phyloP scores from a whole-genome alignment of 139 green algal species.

The Penium margaritaceum region DNA sequence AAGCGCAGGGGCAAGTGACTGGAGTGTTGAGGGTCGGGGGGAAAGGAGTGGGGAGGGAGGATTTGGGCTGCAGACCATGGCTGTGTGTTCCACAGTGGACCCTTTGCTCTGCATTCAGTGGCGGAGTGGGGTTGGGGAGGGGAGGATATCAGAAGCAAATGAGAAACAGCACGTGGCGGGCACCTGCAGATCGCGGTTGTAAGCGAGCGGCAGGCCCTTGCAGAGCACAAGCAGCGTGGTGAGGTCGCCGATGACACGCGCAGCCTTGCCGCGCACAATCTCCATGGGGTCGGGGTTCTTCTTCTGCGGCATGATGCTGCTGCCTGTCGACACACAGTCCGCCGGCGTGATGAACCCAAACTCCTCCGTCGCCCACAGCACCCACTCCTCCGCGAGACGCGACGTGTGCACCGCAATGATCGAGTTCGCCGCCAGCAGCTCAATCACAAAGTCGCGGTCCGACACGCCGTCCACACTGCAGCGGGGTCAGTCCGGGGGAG shows the following conservation, averaged over 20 bases:
- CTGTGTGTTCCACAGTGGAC: too few species aligned
- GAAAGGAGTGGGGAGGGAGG: too few species aligned
- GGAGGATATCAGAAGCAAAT: too few species aligned
- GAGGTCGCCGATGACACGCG: constrained; percentile 77
- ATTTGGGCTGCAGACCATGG: too few species aligned
- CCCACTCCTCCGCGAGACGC: constrained; percentile 54
- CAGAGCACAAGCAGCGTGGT: constrained; percentile 75
- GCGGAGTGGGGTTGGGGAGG: too few species aligned
- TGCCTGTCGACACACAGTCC: constrained; percentile 68
- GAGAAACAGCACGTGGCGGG: too few species aligned
- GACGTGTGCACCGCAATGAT: constrained; percentile 79
- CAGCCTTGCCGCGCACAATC: constrained; percentile 84
- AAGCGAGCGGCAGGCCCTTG: constrained; percentile 92
- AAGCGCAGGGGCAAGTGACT: too few species aligned
- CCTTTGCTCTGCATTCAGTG: too few species aligned
- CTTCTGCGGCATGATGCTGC: constrained; percentile 97
- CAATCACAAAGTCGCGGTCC: constrained; percentile 89
- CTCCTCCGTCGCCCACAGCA: constrained; percentile 47
- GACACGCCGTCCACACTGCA: constrained; percentile 82
- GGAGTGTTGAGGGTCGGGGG: too few species aligned
- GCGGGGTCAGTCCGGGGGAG: not conserved
- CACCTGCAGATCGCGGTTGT: constrained; percentile 98
- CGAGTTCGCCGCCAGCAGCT: constrained; percentile 74
- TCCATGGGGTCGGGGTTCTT: constrained; percentile 98
- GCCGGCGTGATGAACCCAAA: constrained; percentile 43